phyloP scores from a whole-genome alignment of 2,329 filamentous ascomycete genomes.

The Emergomyces pasteurianus region DNA sequence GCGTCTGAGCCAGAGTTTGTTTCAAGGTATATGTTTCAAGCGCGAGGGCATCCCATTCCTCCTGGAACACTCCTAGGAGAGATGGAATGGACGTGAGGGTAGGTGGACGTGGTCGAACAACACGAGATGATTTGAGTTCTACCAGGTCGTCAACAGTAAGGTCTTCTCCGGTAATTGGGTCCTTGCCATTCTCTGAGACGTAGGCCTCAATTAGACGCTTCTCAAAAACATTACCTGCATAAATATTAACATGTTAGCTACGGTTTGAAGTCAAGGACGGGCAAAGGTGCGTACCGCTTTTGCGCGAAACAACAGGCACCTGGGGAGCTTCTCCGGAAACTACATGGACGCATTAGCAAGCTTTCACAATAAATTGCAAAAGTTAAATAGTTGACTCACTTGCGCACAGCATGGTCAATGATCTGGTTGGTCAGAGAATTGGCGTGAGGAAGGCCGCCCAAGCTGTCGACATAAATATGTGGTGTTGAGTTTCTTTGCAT shows the following conservation, averaged over 20 bases:
- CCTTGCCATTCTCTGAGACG: conserved; percentile 82
- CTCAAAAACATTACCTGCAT: conserved; percentile 74
- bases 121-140: conserved; percentile 68
- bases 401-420: conserved; percentile 46
- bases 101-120: conserved; percentile 80
- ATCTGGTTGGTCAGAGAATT: background rate
- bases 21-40: conserved; percentile 84
- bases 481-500: background rate
- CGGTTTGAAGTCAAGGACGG: conserved; percentile 6
- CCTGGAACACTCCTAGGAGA: conserved; percentile 86
- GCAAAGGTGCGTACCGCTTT: conserved; percentile 57
- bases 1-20: conserved; percentile 77
- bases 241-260: conserved; percentile 12
- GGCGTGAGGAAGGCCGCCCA: background rate
- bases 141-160: conserved; percentile 75
- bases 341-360: conserved; percentile 25
- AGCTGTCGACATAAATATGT: background rate
- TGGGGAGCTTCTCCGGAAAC: conserved; percentile 96
- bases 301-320: conserved; percentile 86
- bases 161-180: conserved; percentile 80
- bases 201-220: conserved; percentile 92
- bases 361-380: conserved; percentile 6
- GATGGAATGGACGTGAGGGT: conserved; percentile 93
- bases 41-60: conserved; percentile 92
- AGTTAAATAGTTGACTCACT: conserved; percentile 43